A percentile compares a stretch with the other conserved stretches of the same genome.
Conservation (phyloP, 1,284 basidiomycete genomes). For the Papiliotrema flavescens region DNA sequence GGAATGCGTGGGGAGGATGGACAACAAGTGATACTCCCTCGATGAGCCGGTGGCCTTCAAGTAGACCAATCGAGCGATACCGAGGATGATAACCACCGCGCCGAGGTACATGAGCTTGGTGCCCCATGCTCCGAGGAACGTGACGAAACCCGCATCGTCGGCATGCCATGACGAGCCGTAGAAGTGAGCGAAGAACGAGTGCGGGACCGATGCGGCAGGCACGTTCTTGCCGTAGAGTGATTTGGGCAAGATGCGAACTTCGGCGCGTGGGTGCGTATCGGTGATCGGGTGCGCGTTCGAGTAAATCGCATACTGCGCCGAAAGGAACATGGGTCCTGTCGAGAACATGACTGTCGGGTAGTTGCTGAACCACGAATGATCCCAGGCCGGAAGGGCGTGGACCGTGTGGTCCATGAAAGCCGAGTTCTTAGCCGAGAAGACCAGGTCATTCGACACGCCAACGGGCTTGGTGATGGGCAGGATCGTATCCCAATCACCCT, state of each 20-base stretch:
- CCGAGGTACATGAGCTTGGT: slow-evolving; percentile 80
- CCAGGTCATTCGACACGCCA: slow-evolving; percentile 95
- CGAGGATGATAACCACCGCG: slow-evolving; percentile 64
- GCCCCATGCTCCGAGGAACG: slow-evolving; percentile 82
- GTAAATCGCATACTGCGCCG: slow-evolving; percentile 79
- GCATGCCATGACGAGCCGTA: slow-evolving; percentile 97
- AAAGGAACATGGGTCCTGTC: slow-evolving; percentile 84
- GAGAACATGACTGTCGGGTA: slow-evolving; percentile 99
- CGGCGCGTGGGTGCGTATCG: slow-evolving; percentile 56
- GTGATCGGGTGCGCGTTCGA: slow-evolving; percentile 65
- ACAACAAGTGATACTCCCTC: slow-evolving; percentile 17
- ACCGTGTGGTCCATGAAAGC: slow-evolving; percentile 92
- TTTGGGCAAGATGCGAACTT: slow-evolving; percentile 87
- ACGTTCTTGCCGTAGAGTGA: slow-evolving; percentile 96
- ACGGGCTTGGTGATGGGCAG: slow-evolving; percentile 94
- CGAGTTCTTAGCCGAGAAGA: slow-evolving; percentile 80
- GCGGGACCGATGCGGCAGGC: slow-evolving; percentile 72
- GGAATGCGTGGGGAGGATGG: slow-evolving; percentile 17
- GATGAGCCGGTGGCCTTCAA: slow-evolving; percentile 15
- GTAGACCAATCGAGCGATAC: slow-evolving; percentile 61
- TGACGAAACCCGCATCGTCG: slow-evolving; percentile 89
- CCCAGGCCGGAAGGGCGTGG: slow-evolving; percentile 85
- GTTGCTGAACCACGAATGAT: slow-evolving; percentile 88
- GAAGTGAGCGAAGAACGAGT: slow-evolving; percentile 91
- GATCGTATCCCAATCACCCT: slow-evolving; percentile 72